A percentile compares a stretch with the other conserved stretches of the same genome.
Conservation (phyloP, 306 rosid species). For the Glycyrrhiza uralensis region DNA sequence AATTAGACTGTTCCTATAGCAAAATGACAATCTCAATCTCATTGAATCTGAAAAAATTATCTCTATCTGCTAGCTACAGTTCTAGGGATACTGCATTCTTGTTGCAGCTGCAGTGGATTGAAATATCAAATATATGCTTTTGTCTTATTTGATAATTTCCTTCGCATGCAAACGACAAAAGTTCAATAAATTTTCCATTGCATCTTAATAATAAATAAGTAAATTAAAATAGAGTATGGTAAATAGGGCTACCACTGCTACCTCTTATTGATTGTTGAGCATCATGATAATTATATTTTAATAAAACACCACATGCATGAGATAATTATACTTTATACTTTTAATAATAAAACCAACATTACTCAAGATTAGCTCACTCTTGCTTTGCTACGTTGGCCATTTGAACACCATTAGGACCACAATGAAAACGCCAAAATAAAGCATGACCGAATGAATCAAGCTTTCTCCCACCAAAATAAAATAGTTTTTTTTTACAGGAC, state of each 20-base stretch:
- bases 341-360: conserved; percentile 19
- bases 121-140: conserved; percentile 19
- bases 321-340: neutral
- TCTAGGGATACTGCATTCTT: conserved; percentile 34
- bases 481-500: too few relatives aligned
- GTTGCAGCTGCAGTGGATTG: conserved; percentile 22
- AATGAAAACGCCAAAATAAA: conserved; percentile 41
- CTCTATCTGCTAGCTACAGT: conserved; percentile 22
- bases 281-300: neutral
- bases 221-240: conserved; percentile 8
- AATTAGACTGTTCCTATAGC: conserved; percentile 8
- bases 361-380: conserved; percentile 29
- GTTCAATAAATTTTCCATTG: conserved; percentile 15
- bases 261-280: conserved; percentile 22
- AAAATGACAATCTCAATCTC: conserved; percentile 29
- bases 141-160: conserved; percentile 33
- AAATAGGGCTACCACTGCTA: conserved; percentile 11
- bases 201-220: neutral
- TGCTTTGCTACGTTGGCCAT: conserved; percentile 37
- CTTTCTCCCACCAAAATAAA: neutral
- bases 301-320: neutral
- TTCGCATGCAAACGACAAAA: conserved; percentile 34
- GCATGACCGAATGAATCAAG: conserved; percentile 41
- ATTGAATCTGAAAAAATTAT: conserved; percentile 39
- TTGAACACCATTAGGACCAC: conserved; percentile 27